Evolutionary conservation across 2,329 filamentous ascomycete species (phyloP), one percentile per base, ranked within the genome.

Genomic region (Ramichloridium luteum): DNA sequence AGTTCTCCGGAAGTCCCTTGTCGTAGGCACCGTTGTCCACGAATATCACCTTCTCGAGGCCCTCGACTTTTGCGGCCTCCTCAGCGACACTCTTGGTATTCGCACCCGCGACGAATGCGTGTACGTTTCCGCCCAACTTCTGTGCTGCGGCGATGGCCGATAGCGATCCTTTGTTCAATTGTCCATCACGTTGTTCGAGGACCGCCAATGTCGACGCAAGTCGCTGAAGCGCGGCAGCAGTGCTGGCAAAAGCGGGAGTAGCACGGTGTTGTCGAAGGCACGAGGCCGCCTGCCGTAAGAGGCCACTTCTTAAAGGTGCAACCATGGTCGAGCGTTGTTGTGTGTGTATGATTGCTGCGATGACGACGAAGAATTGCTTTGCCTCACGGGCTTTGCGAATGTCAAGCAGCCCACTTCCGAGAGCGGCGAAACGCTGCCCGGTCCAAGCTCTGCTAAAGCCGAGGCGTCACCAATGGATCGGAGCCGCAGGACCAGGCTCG

Each of bases 1-100:
- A 96, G 66, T 83, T 94, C 64, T 98, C 90, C 31, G 90, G 77
- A 2, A 98, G 72, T 30, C 85, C 84, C 74, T 86, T 93, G 52
- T 96, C 86, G 54, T 98, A 98, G 30, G 83, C 80, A 33, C 66
- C 74, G 60, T 84, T 96, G 43, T 94, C 82, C 13, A 96, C 77
- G 25, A 74, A 77, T 48, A 98, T 72, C 39, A 98, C 74, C 68
- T 94, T 96, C 49, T 93, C 84, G 25, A 98, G 62, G 16, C 90
- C 90, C 44, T 83, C 75, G 23, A 93, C 77, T 62, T 93, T 93
- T 41, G 85, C 80, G 14, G 81, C 85, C 60, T 92, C 77, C 35
- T 81, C 76, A 31, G 86, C 90, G 5, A 77, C 79, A 33, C 60
- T 53, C 60, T 85, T 82, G 44, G 80, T 76, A 49, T 75, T 80